phyloP scores from a whole-genome alignment of 495 filamentous ascomycete species.

The Penicillium daleae region DNA sequence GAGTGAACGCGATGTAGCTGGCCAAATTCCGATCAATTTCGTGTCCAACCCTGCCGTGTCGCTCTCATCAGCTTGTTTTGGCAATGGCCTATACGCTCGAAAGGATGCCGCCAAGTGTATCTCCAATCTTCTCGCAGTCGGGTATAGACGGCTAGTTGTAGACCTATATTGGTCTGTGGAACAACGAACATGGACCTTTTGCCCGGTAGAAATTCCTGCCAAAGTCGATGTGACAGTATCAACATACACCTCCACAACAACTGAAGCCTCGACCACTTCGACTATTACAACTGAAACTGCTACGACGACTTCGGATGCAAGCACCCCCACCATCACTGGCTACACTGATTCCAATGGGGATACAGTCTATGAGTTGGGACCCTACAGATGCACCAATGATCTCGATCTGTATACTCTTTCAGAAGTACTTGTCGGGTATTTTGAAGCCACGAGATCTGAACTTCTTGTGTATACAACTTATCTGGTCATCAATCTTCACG shows the following conservation, averaged over 20 bases:
- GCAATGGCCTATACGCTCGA: conserved; percentile 52
- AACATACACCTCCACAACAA: conserved; percentile 25
- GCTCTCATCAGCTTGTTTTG: conserved; percentile 62
- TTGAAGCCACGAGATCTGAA: conserved; percentile 49
- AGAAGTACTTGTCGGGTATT: conserved; percentile 52
- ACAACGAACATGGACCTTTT: conserved; percentile 59
- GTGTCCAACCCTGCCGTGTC: conserved; percentile 59
- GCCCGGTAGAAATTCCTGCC: conserved; percentile 52
- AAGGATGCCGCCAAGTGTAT: conserved; percentile 54
- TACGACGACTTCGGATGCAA: conserved; percentile 32
- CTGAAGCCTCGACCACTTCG: conserved; percentile 18
- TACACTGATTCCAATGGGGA: conserved; percentile 36
- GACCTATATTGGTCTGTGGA: conserved; percentile 67
- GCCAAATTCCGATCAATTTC: conserved; percentile 64
- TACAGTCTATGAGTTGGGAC: conserved; percentile 54
- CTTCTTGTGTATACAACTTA: conserved; percentile 50
- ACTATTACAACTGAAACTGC: conserved; percentile 26
- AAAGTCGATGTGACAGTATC: conserved; percentile 31
- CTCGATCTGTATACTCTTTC: conserved; percentile 52
- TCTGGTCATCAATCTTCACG: conserved; percentile 63
- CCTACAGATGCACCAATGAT: conserved; percentile 57
- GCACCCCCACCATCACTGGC: conserved; percentile 32
- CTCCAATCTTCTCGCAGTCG: conserved; percentile 62
- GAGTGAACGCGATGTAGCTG: conserved; percentile 65
- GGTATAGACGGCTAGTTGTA: conserved; percentile 61